Percentiles rank a stretch among this genome's conserved stretches.
These are phyloP conservation scores for Blastocystis hominis DNA, from an alignment of 352 stramenopile genomes.

Conservation along the genomic window DNA sequence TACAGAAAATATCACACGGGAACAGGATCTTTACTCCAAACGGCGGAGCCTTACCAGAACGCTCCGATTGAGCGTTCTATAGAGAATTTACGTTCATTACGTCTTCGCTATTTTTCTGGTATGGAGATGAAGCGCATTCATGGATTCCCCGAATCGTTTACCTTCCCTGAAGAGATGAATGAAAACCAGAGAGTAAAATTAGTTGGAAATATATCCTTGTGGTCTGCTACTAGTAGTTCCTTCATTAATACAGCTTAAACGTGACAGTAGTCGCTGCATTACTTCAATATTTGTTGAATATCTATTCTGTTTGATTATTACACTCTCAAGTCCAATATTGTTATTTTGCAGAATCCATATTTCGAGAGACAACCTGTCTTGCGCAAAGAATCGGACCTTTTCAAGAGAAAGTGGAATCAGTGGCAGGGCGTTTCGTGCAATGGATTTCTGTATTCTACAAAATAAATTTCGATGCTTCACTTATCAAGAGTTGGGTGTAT, in stretches of 20 bases:
- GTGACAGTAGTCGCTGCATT: conserved; percentile 35
- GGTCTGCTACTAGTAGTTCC: background rate
- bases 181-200: conserved; percentile 34
- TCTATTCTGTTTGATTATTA: background rate
- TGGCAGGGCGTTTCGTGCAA: background rate
- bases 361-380: background rate
- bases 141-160: conserved; percentile 36
- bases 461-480: background rate
- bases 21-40: conserved; percentile 34
- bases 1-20: conserved; percentile 52
- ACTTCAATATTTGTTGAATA: conserved; percentile 10
- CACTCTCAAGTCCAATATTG: background rate
- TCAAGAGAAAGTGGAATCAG: background rate
- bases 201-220: conserved; percentile 46
- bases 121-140: conserved; percentile 49
- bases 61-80: background rate
- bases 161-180: conserved; percentile 27
- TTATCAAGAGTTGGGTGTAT: background rate
- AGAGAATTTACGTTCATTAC: background rate
- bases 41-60: background rate
- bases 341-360: background rate
- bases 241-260: background rate
- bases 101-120: conserved; percentile 24
- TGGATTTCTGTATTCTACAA: background rate
- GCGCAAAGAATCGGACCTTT: background rate